Evolutionary conservation across 2,329 filamentous ascomycete species (phyloP).

Genomic region (Colletotrichum sp.): DNA sequence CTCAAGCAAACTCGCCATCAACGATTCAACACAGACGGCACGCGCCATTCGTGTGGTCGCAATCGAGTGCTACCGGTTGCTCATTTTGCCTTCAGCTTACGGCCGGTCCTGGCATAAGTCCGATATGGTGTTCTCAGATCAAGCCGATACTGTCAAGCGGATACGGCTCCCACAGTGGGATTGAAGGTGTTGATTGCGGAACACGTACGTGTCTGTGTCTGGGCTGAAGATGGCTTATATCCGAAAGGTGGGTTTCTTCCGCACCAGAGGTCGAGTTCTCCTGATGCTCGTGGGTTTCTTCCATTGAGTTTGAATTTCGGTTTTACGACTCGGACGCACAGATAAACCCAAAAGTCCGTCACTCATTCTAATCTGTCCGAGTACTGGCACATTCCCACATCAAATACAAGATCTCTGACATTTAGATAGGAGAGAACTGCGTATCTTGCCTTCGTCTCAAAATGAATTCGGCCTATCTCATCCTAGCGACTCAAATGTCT

Average conservation of each 20-base stretch:
- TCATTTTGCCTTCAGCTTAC: background rate
- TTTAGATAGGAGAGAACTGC: background rate
- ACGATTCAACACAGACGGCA: background rate
- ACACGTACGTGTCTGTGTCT: background rate
- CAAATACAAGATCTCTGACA: background rate
- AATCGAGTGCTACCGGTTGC: background rate
- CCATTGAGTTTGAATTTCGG: background rate
- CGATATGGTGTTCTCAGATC: background rate
- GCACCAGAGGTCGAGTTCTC: background rate
- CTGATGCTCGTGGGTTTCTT: background rate
- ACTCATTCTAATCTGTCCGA: background rate
- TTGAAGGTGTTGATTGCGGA: background rate
- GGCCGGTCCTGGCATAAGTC: background rate
- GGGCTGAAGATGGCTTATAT: background rate
- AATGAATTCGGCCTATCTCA: fast-evolving
- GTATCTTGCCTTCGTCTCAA: background rate
- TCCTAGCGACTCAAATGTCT: background rate
- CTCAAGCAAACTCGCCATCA: background rate
- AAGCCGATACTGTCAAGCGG: background rate
- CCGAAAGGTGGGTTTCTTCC: background rate
- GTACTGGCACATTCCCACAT: background rate
- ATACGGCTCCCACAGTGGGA: background rate
- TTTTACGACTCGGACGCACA: background rate
- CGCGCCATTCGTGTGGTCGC: background rate
- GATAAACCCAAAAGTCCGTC: background rate